Percentiles rank a stretch among this genome's conserved stretches.
Conservation (phyloP, 768 basidiomycete genomes). For the Chalciporus chontae region DNA sequence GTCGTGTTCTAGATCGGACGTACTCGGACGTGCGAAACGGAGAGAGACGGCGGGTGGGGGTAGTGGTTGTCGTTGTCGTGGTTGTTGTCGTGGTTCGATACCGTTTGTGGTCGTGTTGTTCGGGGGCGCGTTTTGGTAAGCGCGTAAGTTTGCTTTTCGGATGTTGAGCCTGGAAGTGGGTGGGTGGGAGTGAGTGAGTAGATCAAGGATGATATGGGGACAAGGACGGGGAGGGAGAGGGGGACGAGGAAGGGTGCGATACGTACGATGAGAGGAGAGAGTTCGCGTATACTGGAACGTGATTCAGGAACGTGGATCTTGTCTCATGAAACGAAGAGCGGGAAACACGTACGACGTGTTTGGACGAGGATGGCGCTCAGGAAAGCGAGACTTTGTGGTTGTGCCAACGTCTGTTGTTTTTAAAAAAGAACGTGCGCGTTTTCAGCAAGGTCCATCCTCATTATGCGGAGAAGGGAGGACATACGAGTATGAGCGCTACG, state of each 20-base stretch:
- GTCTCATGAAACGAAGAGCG: too few species aligned
- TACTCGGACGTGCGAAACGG: constrained; percentile 19
- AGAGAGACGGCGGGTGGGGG: constrained; percentile 14
- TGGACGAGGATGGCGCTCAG: constrained; percentile 22
- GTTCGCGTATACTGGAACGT: constrained; percentile 25
- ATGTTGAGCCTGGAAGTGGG: constrained; percentile 25
- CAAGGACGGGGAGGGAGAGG: too few species aligned
- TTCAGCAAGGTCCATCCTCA: not conserved
- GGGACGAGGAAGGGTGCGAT: not conserved
- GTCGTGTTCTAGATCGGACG: not conserved
- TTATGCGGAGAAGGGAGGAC: not conserved
- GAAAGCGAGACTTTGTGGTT: constrained; percentile 19
- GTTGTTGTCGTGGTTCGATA: too few species aligned
- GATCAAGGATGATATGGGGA: not conserved
- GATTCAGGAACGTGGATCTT: too few species aligned
- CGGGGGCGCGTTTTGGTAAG: constrained; percentile 1
- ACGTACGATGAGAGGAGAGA: constrained; percentile 28
- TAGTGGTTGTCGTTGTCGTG: too few species aligned
- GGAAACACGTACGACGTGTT: constrained; percentile 21
- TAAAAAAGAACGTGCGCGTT: too few species aligned
- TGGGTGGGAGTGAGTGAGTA: not conserved
- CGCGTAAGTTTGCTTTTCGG: constrained; percentile 19
- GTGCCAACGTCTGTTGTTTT: constrained; percentile 18
- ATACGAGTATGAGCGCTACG: constrained; percentile 23
- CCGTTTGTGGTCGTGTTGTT: not conserved